Percentiles rank a stretch among this genome's conserved stretches.
phyloP scores from a whole-genome alignment of 2,329 filamentous ascomycete species.

The Dothideomycetes sp. region DNA sequence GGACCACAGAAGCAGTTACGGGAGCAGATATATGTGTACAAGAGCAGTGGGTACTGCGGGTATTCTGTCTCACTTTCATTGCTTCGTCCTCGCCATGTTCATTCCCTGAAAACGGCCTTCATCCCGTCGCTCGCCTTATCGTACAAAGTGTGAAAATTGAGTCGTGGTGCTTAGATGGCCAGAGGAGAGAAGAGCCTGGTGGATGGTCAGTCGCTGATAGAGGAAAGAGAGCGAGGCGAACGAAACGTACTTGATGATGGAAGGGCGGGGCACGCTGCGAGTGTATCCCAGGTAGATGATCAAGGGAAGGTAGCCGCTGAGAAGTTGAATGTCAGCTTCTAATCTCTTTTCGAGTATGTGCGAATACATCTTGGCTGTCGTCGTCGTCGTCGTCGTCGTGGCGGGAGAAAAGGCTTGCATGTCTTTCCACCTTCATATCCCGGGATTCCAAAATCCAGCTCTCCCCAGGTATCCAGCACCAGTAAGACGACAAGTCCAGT shows the following conservation, averaged over 20 bases:
- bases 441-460: background rate
- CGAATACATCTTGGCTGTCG: too few species aligned
- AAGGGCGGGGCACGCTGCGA: slow-evolving; percentile 82
- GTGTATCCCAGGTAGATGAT: slow-evolving; percentile 98
- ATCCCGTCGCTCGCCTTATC: background rate
- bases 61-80: too few species aligned
- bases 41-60: too few species aligned
- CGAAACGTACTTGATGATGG: slow-evolving; percentile 56
- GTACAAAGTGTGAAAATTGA: background rate
- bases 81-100: too few species aligned
- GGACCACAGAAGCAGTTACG: too few species aligned
- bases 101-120: too few species aligned
- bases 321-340: background rate
- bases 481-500: background rate
- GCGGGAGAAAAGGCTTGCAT: background rate
- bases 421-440: too few species aligned
- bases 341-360: too few species aligned
- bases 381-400: background rate
- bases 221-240: too few species aligned
- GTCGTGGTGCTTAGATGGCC: slow-evolving; percentile 14
- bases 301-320: slow-evolving; percentile 86
- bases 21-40: too few species aligned
- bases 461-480: background rate
- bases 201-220: background rate
- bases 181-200: slow-evolving; percentile 20